Evolutionary conservation across 2,329 filamentous ascomycete species (phyloP), one percentile per base, ranked within the genome.

Genomic region (Xylariaceae sp.): DNA sequence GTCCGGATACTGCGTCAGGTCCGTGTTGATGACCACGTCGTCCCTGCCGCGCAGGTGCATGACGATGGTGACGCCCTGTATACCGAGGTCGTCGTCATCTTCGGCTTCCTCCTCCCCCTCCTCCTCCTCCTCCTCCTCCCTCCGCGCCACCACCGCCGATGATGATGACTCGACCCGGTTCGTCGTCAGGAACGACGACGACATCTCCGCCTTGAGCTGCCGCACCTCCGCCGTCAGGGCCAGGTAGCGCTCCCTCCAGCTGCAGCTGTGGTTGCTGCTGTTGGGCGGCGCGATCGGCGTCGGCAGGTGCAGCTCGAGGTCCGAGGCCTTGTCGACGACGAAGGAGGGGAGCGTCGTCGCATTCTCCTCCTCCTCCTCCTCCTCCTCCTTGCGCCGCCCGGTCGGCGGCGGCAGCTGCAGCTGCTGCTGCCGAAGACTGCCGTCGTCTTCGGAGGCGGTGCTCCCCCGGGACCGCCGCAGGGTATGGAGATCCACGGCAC

Each of bases 11-110:
- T 37, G 41, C 2, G 40, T 50, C 48, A 70, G 52, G 46, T 70
- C 63, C 3, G 68, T 71, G 35, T 67, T 68, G 45, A 73, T 65
- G 29, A 72, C 61, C 45, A 73, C 44, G 39, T 74, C 68, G 30
- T 71, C 67, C 49, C 60, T 66, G 28, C 61, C 60, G 44, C 52
- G 64, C 45, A 68, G 52, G 50, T 71, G 70, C 50, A 74, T 55
- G 29, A 71, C 63, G 38, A 72, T 65, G 5, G 68, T 72, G 32
- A 72, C 47, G 9, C 67, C 67, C 37, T 68, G 59, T 19, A 72
- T 63, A 12, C 61, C 61, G 29, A 65, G 42, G 16, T 65, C 59
- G 12, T 57, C 56, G 22, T 29, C 27, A 6, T 23, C n/a, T n/a
- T n/a, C n/a, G 21, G 21, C 8, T 8, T 8, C 21, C 21, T 23